Evolutionary conservation across 2,329 filamentous ascomycete genomes (phyloP), one percentile per base, ranked within the genome.

Genomic region (Penicillium sp.): DNA sequence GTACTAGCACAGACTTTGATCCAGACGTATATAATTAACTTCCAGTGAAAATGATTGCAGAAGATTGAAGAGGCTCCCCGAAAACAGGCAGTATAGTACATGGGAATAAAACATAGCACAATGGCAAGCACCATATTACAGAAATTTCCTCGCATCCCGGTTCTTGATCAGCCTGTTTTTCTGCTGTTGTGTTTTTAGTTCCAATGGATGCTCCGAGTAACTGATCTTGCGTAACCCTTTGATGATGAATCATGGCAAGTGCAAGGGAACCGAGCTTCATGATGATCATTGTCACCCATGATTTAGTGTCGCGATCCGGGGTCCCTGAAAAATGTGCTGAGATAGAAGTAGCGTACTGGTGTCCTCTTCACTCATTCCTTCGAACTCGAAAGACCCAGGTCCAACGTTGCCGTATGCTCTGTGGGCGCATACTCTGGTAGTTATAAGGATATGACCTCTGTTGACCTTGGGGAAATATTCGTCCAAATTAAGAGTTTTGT

Each of bases 311-410:
- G 28, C 9, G 9, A 29, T 29, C 28, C 28, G 28, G 28, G 9
- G 28, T 8, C 8, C 9, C 28, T 2, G 3, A 8, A 19, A 37
- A 37, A 23, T 23, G 14, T 8, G 28, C 28, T 10, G 28, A 29
- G 28, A 13, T 29, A 29, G 28, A 34, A 71, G 62, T 5, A 70
- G 55, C 21, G 47, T 36, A 11, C 54, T 10, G n/a, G 65, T 63
- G n/a, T 67, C 64, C 10, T 53, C 48, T 23, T 61, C 47, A 28
- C 63, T 52, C 7, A 71, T 50, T 1, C 58, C 58, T 42, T 53
- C 39, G 28, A 71, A 43, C 43, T 66, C 55, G 8, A 61, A 29
- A n/a, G n/a, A n/a, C n/a, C n/a, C n/a, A 31, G 21, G 16, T 23
- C 49, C 49, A 39, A 33, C 24, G 24, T 52, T 52, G n/a, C 49